Evolutionary conservation across 1,284 basidiomycete genomes (phyloP), one percentile per base, ranked within the genome.

Genomic region (Cutaneotrichosporon sp.): DNA sequence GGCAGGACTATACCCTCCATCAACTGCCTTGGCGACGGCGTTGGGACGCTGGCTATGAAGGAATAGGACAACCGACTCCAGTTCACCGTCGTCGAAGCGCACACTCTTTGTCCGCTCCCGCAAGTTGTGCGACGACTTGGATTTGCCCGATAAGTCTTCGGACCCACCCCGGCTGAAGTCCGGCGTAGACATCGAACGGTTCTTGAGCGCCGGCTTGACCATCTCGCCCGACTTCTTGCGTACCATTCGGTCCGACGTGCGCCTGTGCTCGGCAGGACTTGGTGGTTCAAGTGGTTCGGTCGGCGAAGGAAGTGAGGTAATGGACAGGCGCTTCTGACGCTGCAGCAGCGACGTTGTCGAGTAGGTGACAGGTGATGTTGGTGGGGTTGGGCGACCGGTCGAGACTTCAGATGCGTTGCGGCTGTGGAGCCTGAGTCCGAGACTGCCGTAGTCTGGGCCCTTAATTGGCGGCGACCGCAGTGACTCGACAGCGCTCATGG

Each of bases 191-290:
- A 76, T 73, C n/a, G 77, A 80, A 49, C 78, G 73, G 36, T 68
- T 69, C 65, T 81, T 81, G 40, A 82, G 73, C 1, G 79, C 79
- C 2, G 81, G 74, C 64, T 81, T 81, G 65, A 82, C 77, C 61
- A 82, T 71, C 64, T 82, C 80, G 50, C 80, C 80, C 1, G 77
- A 80, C 69, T 82, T 82, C 58, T 82, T 82, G 53, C 81, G 73
- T 49, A 82, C 75, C 71, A 78, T 50, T 65, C 67, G 14, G 64
- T 55, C 13, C 65, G 49, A n/a, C n/a, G 31, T 58, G 61, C 13
- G 73, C 72, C 40, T 67, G 18, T 8, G 7, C 7, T n/a, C 18
- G 18, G n/a, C 61, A 26, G 14, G 47, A 34, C 6, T 34, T 52
- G 49, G 22, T 40, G 56, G 56, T 34, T n/a, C 11, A 38, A 38